Evolutionary conservation across 2,329 filamentous ascomycete species (phyloP).

Genomic region (Calonectria pseudoturangicola): DNA sequence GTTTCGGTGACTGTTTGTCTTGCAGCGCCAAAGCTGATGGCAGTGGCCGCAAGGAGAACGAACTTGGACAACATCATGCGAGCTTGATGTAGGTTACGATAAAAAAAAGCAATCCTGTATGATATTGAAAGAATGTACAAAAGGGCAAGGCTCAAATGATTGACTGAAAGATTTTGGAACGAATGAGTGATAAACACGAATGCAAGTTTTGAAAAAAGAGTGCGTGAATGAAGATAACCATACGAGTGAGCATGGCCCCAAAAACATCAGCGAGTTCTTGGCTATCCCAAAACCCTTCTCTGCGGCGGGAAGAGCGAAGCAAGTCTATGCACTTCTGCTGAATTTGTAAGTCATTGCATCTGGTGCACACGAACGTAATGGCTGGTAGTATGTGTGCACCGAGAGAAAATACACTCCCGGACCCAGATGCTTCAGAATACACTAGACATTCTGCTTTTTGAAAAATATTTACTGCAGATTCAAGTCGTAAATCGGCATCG

Average conservation of each 20-base stretch:
- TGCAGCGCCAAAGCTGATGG: neutral
- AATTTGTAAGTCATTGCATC: neutral
- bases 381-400: neutral
- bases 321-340: neutral
- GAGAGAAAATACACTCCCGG: neutral
- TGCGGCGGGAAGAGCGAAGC: neutral
- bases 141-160: neutral
- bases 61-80: neutral
- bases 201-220: too few species aligned
- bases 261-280: neutral
- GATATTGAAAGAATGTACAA: neutral
- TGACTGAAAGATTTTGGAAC: too few species aligned
- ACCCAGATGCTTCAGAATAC: too few species aligned
- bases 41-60: neutral
- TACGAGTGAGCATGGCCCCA: neutral
- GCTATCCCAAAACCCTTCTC: conserved; percentile 25
- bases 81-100: neutral
- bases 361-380: neutral
- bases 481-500: neutral
- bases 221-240: too few species aligned
- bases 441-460: neutral
- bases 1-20: neutral
- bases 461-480: neutral
- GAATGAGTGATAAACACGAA: too few species aligned
- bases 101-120: neutral